A percentile compares a stretch with the other conserved stretches of the same genome.
Evolutionary conservation across 306 rosid genomes (phyloP).

Genomic region (Acmispon strigosus): DNA sequence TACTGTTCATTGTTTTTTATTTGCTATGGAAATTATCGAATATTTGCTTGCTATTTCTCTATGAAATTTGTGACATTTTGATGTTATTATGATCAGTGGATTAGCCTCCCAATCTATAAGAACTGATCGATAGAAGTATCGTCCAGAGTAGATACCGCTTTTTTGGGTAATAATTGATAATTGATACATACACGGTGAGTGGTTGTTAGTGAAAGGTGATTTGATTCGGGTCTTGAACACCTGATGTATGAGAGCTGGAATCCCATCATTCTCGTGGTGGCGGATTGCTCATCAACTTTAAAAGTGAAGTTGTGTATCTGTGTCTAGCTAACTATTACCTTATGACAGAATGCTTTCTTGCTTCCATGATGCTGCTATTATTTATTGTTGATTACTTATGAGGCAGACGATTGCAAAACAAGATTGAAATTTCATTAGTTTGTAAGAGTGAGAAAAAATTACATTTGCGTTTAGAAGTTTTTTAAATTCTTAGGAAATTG

Average conservation of each 20-base stretch:
- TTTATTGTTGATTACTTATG: not conserved
- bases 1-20: not conserved
- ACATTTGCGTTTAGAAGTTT: not conserved
- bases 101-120: not conserved
- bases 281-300: not conserved
- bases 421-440: not conserved
- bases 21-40: not conserved
- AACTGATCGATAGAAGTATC: not conserved
- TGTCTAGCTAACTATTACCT: not conserved
- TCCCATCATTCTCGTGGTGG: conserved; percentile 1
- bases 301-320: not conserved
- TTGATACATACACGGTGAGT: not conserved
- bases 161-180: not conserved
- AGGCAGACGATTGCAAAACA: not conserved
- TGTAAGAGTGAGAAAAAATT: not conserved
- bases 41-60: not conserved
- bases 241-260: not conserved
- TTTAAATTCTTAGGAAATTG: not conserved
- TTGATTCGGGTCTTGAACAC: not conserved
- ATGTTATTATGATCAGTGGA: not conserved
- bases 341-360: not conserved
- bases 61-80: not conserved
- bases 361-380: not conserved
- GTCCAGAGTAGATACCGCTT: not conserved
- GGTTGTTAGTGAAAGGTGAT: not conserved